These are phyloP conservation scores for Exophiala mesophila DNA, from an alignment of 2,329 filamentous ascomycete genomes.

Conservation along the genomic window DNA sequence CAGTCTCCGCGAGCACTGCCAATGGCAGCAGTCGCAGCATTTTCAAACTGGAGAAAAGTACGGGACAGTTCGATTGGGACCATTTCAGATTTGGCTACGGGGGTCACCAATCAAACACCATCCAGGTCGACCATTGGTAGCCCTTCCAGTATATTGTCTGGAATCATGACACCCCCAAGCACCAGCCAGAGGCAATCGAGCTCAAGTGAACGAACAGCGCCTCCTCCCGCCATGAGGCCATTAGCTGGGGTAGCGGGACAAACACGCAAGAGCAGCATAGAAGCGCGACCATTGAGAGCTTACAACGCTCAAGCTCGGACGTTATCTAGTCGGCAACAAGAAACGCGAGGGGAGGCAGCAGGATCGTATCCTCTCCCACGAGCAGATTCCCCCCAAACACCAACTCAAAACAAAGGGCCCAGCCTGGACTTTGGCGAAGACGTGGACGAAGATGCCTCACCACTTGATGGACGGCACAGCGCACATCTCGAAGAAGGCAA, in stretches of 20 bases:
- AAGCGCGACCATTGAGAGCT: conserved; percentile 23
- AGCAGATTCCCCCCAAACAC: conserved; percentile 13
- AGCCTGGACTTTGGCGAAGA: conserved; percentile 57
- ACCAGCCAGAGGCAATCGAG: conserved; percentile 51
- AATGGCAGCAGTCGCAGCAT: conserved; percentile 89
- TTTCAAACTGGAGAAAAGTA: conserved; percentile 85
- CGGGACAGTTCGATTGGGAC: conserved; percentile 49
- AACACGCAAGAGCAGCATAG: conserved; percentile 20
- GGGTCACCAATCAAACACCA: conserved; percentile 48
- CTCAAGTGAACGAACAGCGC: background rate
- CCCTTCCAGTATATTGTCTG: conserved; percentile 60
- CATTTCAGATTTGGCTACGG: conserved; percentile 29
- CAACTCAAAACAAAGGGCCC: conserved; percentile 39
- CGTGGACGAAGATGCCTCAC: conserved; percentile 24
- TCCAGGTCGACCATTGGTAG: conserved; percentile 48
- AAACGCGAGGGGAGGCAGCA: conserved; percentile 12
- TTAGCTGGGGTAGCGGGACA: conserved; percentile 13
- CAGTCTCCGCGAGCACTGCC: conserved; percentile 72
- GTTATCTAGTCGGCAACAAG: conserved; percentile 12
- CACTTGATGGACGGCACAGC: conserved; percentile 11
- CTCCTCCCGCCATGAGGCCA: conserved; percentile 25
- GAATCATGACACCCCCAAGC: conserved; percentile 83
- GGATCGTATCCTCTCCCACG: conserved; percentile 25
- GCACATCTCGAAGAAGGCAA: conserved; percentile 5
- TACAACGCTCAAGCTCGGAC: conserved; percentile 20